Evolutionary conservation across 768 basidiomycete species (phyloP), one percentile per base, ranked within the genome.

Genomic region (Suillus occidentalis): DNA sequence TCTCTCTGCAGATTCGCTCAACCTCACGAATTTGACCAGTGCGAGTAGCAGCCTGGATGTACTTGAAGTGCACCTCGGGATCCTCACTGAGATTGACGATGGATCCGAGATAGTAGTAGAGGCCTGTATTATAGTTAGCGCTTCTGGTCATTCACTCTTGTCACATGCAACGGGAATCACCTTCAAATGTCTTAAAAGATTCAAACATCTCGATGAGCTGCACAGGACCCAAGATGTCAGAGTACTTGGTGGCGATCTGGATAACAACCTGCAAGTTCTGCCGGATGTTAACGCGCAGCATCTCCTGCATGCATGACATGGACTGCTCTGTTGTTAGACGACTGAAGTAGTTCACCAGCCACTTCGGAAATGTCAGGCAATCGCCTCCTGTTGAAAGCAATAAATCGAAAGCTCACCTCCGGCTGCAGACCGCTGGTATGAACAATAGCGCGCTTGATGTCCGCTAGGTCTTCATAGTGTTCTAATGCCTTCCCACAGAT

Each of bases 131-230:
- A 18, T 20, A 49, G 50, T 22, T 45, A 65, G 22, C 34, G 42
- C 28, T 55, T 57, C 18, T 3, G 25, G 34, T 39, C 53, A n/a
- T 14, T 53, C 31, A 63, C 6, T 1, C 31, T 31, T 20, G 25
- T 37, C 58, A 59, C 58, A 31, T 28, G 20, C 28, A 6, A 18
- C 40, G 36, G 40, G 12, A 36, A 45, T 55, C 45, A 87, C 95
- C 97, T 76, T 99, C 97, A 69, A 94, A 98, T 65, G 88, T 97
- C 85, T 98, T 99, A 87, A 94, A 97, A 50, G 89, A 86, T 77
- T 99, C 97, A 67, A 99, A 99, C 88, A 99, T 91, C 80, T 99
- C 97, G 70, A 99, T 98, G 62, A 99, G 83, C 78, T 96, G 97
- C 77, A 97, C 90, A 34, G 97, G 95, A 1, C 97, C 97, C 59